Percentiles rank a stretch among this genome's conserved stretches.
These are phyloP conservation scores for Claviceps spartinae DNA, from an alignment of 2,329 filamentous ascomycete species.

Conservation along the genomic window DNA sequence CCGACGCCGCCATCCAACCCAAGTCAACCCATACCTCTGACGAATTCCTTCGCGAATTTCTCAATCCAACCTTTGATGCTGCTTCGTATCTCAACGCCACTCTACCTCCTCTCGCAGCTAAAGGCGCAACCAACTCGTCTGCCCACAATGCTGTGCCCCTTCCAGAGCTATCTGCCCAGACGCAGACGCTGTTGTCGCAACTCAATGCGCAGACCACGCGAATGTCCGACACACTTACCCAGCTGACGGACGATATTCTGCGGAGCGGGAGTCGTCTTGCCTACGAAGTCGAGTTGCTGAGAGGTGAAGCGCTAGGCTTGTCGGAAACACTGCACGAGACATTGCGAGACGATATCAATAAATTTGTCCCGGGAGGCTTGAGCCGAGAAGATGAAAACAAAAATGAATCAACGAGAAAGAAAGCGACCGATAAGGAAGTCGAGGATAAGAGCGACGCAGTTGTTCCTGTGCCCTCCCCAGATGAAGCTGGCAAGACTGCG, in stretches of 20 bases:
- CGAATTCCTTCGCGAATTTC: conserved; percentile 59
- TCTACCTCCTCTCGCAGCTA: conserved; percentile 52
- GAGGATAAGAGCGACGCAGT: conserved; percentile 13
- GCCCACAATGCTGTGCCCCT: conserved; percentile 39
- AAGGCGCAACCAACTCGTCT: conserved; percentile 14
- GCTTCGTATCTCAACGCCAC: conserved; percentile 73
- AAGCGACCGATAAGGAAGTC: conserved; percentile 5
- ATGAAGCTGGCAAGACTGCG: conserved; percentile 5
- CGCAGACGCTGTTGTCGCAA: conserved; percentile 73
- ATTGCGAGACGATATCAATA: conserved; percentile 55
- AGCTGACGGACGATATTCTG: conserved; percentile 88
- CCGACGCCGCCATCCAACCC: conserved; percentile 26
- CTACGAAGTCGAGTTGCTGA: conserved; percentile 85
- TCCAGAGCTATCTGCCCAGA: conserved; percentile 64
- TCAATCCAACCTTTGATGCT: conserved; percentile 65
- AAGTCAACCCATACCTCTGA: conserved; percentile 55
- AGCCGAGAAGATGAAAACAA: conserved; percentile 16
- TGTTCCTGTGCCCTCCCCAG: conserved; percentile 4
- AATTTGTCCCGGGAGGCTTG: conserved; percentile 50
- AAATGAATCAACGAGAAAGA: conserved; percentile 7
- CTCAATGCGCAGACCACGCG: conserved; percentile 80
- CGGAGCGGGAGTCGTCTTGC: conserved; percentile 76
- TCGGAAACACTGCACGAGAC: conserved; percentile 64
- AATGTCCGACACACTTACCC: conserved; percentile 67
- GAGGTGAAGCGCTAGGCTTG: conserved; percentile 75